Conservation (phyloP, 495 filamentous ascomycete species). For the Penicillium pulvis region DNA sequence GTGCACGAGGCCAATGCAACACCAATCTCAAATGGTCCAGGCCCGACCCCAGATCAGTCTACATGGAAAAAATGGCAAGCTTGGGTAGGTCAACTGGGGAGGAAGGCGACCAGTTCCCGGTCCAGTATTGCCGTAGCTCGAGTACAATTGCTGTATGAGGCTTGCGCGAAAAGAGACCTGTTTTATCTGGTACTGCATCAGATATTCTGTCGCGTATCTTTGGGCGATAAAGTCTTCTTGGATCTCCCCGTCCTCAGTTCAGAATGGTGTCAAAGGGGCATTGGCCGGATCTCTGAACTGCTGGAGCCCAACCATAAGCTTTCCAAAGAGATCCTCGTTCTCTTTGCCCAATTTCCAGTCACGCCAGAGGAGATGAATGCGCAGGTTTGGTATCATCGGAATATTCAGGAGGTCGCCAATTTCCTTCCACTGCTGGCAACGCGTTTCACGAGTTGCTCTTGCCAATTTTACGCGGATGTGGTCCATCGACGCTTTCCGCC, state of each 20-base stretch:
- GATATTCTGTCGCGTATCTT: constrained; percentile 57
- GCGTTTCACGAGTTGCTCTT: constrained; percentile 35
- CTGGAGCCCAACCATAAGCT: constrained; percentile 10
- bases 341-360: constrained; percentile 7
- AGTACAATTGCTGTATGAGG: constrained; percentile 56
- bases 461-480: constrained; percentile 25
- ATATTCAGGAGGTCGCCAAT: neutral
- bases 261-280: neutral
- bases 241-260: constrained; percentile 19
- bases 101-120: neutral
- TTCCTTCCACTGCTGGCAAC: constrained; percentile 27
- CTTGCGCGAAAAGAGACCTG: constrained; percentile 55
- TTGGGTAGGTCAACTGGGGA: neutral
- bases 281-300: constrained; percentile 9
- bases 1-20: neutral
- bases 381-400: constrained; percentile 9
- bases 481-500: constrained; percentile 55
- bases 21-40: neutral
- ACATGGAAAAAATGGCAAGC: constrained; percentile 17
- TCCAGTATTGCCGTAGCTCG: constrained; percentile 38
- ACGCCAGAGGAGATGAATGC: neutral
- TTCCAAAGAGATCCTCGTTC: neutral
- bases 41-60: neutral
- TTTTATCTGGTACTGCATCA: constrained; percentile 72
- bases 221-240: constrained; percentile 19